Conservation (phyloP, 2,329 filamentous ascomycete species). For the Calonectria honghensis region DNA sequence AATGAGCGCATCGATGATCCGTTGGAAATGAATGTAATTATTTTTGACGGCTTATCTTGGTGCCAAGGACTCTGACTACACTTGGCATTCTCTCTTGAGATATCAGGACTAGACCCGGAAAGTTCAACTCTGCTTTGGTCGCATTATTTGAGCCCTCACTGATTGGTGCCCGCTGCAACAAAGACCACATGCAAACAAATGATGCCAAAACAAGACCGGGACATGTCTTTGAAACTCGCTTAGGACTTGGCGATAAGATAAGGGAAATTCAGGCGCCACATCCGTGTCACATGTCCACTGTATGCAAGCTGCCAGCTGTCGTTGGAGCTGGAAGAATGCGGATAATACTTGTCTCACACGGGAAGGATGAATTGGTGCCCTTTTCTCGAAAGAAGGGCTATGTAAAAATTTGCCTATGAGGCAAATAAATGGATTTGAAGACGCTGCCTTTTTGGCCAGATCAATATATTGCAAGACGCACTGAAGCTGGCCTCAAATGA, state of each 20-base stretch:
- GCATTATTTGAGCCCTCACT: not conserved
- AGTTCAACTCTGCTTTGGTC: not conserved
- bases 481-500: not conserved
- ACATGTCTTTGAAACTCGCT: not conserved
- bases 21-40: not conserved
- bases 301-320: too few species aligned
- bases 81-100: too few species aligned
- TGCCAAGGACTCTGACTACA: accelerated
- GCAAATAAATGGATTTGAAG: constrained; percentile 9
- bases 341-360: not conserved
- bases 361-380: not conserved
- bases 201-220: not conserved
- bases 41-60: not conserved
- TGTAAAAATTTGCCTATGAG: not conserved
- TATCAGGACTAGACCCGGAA: not conserved
- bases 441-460: not conserved
- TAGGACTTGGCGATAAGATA: not conserved
- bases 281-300: not conserved
- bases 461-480: not conserved
- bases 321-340: not conserved
- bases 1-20: not conserved
- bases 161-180: not conserved
- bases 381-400: constrained; percentile 19
- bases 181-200: not conserved
- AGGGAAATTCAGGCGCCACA: not conserved